Percentiles rank a stretch among this genome's conserved stretches.
Evolutionary conservation across 1,284 basidiomycete genomes (phyloP).

Genomic region (Violaceomyces palustris): DNA sequence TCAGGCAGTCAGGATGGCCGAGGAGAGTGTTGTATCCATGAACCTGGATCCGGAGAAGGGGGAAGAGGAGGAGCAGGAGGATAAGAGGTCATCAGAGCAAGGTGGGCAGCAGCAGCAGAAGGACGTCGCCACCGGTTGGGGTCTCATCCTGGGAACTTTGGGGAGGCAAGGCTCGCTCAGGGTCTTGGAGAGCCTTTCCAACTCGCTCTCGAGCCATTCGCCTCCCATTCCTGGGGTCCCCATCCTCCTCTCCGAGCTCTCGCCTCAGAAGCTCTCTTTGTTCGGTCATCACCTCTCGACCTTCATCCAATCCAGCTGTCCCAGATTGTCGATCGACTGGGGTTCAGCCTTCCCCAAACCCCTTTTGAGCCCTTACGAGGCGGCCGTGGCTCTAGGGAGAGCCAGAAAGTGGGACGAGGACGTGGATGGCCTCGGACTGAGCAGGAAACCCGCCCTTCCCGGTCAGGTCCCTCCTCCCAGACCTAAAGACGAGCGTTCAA

Average conservation of each 20-base stretch:
- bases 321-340: slow-evolving; percentile 95
- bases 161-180: slow-evolving; percentile 88
- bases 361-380: slow-evolving; percentile 88
- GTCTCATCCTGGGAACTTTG: slow-evolving; percentile 88
- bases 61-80: slow-evolving; percentile 1
- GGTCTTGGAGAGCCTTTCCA: slow-evolving; percentile 63
- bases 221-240: slow-evolving; percentile 66
- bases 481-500: too few species aligned
- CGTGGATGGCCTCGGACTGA: slow-evolving; percentile 47
- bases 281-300: slow-evolving; percentile 71
- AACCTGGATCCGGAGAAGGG: slow-evolving; percentile 9
- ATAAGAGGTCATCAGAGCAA: slow-evolving; percentile 14
- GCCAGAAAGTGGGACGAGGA: slow-evolving; percentile 61
- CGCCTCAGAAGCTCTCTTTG: slow-evolving; percentile 82
- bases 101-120: slow-evolving; percentile 22
- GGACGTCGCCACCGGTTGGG: slow-evolving; percentile 67
- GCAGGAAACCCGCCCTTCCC: slow-evolving; percentile 44
- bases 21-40: slow-evolving; percentile 24
- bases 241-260: slow-evolving; percentile 89
- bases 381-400: slow-evolving; percentile 76
- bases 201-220: slow-evolving; percentile 15
- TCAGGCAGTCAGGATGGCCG: slow-evolving; percentile 64
- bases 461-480: too few species aligned
- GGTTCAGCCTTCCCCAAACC: slow-evolving; percentile 74
- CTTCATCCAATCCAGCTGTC: slow-evolving; percentile 94